phyloP scores from a whole-genome alignment of 2,329 filamentous ascomycete species.

The Ophiocordyceps camponoti-floridani region DNA sequence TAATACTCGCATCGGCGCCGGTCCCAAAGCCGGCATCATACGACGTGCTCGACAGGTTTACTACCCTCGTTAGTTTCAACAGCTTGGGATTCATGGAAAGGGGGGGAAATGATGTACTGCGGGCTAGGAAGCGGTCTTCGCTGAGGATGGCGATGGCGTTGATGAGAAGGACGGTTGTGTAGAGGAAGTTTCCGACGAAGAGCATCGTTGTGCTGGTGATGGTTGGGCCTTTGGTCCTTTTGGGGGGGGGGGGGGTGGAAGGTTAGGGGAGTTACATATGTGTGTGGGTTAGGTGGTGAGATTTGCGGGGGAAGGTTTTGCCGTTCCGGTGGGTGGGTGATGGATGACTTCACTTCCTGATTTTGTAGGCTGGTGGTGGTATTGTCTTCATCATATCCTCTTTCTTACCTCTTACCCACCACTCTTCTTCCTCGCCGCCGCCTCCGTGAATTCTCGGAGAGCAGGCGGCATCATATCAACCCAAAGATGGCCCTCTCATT shows the following conservation, averaged over 20 bases:
- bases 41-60: slow-evolving; percentile 59
- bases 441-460: background rate
- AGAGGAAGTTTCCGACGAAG: slow-evolving; percentile 55
- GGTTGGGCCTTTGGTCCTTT: too few relatives aligned
- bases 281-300: background rate
- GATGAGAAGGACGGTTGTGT: slow-evolving; percentile 68
- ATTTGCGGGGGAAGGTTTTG: slow-evolving; percentile 10
- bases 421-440: background rate
- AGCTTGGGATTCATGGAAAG: too few relatives aligned
- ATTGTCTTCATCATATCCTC: background rate
- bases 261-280: too few relatives aligned
- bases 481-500: too few relatives aligned
- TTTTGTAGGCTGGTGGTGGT: too few relatives aligned
- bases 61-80: slow-evolving; percentile 5
- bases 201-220: slow-evolving; percentile 49
- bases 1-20: slow-evolving; percentile 56
- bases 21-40: slow-evolving; percentile 66
- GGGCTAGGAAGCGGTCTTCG: slow-evolving; percentile 80
- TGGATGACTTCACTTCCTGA: background rate
- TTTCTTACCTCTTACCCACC: background rate
- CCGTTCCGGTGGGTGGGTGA: slow-evolving; percentile 12
- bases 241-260: too few relatives aligned
- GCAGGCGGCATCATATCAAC: too few relatives aligned
- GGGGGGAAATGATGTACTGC: slow-evolving; percentile 21
- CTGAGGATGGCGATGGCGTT: slow-evolving; percentile 90